Percentiles rank a stretch among this genome's conserved stretches.
Conservation (phyloP, 73 alveolate species). For the Blepharisma stoltei region DNA sequence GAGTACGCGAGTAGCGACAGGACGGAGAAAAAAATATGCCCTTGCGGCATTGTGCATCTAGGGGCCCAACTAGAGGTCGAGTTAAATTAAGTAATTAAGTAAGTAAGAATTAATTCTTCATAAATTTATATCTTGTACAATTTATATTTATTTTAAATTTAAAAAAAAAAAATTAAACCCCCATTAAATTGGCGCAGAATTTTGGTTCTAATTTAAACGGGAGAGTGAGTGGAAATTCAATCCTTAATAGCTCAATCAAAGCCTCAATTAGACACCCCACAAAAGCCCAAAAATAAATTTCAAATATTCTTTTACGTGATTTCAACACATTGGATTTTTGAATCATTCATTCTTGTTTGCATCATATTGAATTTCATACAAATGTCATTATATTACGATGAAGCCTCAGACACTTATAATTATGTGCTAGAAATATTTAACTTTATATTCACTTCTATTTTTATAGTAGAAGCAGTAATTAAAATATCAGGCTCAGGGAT, state of each 20-base stretch:
- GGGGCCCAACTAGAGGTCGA: too few species aligned
- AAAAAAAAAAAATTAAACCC: too few species aligned
- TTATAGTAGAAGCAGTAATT: slow-evolving; percentile 73
- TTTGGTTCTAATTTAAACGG: too few species aligned
- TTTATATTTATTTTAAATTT: too few species aligned
- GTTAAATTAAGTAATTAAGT: too few species aligned
- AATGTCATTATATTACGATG: slow-evolving; percentile 82
- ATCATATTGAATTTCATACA: slow-evolving; percentile 65
- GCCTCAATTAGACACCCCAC: slow-evolving; percentile 59
- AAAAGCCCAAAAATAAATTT: slow-evolving; percentile 52
- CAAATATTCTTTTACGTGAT: slow-evolving; percentile 70
- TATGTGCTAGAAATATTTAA: slow-evolving; percentile 55
- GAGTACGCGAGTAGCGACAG: too few species aligned
- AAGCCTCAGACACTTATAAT: slow-evolving; percentile 40
- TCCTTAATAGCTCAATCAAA: slow-evolving; percentile 44
- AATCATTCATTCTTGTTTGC: slow-evolving; percentile 66
- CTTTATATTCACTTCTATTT: slow-evolving; percentile 70
- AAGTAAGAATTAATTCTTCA: too few species aligned
- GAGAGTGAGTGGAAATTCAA: slow-evolving; percentile 66
- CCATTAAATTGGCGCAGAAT: too few species aligned
- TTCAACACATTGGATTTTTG: slow-evolving; percentile 62
- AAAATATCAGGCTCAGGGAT: slow-evolving; percentile 83
- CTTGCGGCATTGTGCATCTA: too few species aligned
- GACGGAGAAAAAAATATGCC: too few species aligned
- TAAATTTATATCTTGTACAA: too few species aligned